A percentile compares a stretch with the other conserved stretches of the same genome.
Evolutionary conservation across 352 stramenopile species (phyloP).

Genomic region (Phytophthora meadii): DNA sequence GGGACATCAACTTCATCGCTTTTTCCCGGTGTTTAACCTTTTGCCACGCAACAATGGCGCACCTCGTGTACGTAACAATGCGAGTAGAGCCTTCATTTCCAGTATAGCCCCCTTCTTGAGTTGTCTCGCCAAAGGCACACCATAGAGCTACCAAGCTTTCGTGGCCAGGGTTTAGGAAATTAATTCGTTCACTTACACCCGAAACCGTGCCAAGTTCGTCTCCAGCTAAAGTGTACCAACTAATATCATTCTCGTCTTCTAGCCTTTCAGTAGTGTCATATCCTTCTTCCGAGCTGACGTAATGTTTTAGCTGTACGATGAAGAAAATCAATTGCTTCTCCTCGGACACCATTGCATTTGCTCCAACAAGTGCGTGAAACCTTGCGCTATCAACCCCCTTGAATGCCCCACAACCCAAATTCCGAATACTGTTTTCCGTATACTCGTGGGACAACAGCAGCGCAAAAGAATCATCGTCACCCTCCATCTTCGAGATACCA

Average conservation of each 20-base stretch:
- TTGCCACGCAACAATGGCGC: background rate
- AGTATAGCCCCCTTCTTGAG: background rate
- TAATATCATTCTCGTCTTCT: background rate
- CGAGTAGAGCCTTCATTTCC: background rate
- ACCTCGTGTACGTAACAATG: background rate
- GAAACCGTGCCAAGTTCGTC: background rate
- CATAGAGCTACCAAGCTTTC: background rate
- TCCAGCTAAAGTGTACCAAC: background rate
- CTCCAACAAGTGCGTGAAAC: background rate
- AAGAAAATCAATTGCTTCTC: background rate
- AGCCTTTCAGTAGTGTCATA: background rate
- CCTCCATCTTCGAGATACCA: background rate
- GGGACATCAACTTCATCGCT: constrained; percentile 15
- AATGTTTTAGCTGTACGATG: background rate
- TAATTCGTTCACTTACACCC: background rate
- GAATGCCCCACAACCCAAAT: background rate
- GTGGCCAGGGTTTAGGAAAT: background rate
- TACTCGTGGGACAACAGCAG: background rate
- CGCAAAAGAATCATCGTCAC: background rate
- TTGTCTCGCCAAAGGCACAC: background rate
- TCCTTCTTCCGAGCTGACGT: background rate
- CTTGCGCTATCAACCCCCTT: background rate
- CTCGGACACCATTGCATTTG: background rate
- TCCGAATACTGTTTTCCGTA: background rate
- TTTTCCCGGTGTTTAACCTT: background rate